Base-by-base conservation (phyloP, 2,329 filamentous ascomycete genomes). In the Trichoderma sp. region DNA sequence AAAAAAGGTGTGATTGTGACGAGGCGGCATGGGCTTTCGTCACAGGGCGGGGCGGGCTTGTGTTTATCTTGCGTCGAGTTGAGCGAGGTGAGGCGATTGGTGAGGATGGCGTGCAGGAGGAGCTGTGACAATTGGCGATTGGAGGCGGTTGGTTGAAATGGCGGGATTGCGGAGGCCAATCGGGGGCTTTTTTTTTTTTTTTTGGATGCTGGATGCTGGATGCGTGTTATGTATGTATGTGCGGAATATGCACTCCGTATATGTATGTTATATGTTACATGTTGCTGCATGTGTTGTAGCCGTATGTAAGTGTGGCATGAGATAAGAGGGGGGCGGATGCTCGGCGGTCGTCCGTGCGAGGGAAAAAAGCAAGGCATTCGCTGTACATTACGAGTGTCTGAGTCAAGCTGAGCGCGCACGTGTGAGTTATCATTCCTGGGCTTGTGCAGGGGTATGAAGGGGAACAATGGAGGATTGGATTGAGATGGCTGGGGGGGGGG, bases 81-180 rank as follows among this genome's bases (percentile, higher is more conserved):
- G 29, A 29, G 29, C 10, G 27, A 32, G 48, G 22, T 29, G 60
- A 53, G 34, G 48, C 22, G 37, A 29, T 50, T 53, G 48, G n/a
- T 29, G 60, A 64, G 50, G 5, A 48, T 64, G 60, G 60, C 48
- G 32, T 39, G 48, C 60, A 53, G 59, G 45, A 63, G 59, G 59
- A 63, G 39, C 19, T 42, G 45, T 37, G 32, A 29, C 53, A 15
- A n/a, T n/a, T 22, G 53, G 53, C 50, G 15, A 34, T n/a, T 10
- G 10, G n/a, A 3, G 5, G n/a, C 52, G 29, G 42, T 48, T 48
- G 42, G 42, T 48, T 19, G n/a, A 13, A 48, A 22, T 48, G 42
- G 6, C 5, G 52, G 52, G 39, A n/a, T 19, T 45, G n/a, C 5
- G n/a, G 2, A 10, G 17, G n/a, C 52, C 29, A 34, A 34, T 54